Base-by-base conservation (phyloP, 306 rosid species). In the Geum urbanum region DNA sequence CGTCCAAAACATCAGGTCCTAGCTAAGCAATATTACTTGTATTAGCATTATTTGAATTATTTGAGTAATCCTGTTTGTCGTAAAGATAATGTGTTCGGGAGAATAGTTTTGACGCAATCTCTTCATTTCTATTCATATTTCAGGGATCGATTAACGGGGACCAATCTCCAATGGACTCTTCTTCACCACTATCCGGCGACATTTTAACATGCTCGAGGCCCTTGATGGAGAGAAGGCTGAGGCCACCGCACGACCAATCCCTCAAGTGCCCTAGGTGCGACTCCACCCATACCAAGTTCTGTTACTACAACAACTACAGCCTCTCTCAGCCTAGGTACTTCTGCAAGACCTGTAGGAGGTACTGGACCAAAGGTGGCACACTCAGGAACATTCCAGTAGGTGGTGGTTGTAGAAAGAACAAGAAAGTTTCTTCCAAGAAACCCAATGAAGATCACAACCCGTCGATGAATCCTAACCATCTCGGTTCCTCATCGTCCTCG, bases 291-390 rank as follows among this genome's bases (percentile, higher is more conserved):
- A 95, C 99, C 75, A 95, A 95, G 67, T 95, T 95, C 74, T 95
- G 99, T 58, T 95, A 95, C 88, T 95, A 95, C 92, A 95, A 95
- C 88, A 95, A 95, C 69, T 95, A 95, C 74, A 95, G 99, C 47
- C 99, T 95, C 79, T 52, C 99, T 18, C 99, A 95, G 79, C 99
- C 97, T 7, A 80, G 97, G 79, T 95, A 95, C 83, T 95, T 95
- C 46, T 95, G 99, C 95, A 95, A 95, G 76, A 83, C 99, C 1
- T 95, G 97, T 54, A 74, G 99, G 39, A 79, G 99, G 87, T 95
- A 95, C 75, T 95, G 99, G 99, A 95, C 99, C 32, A 87, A 91
- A 79, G 99, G 99, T 0, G 99, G 99, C 4, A 95, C 97, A 24
- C 95, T 95, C 2, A 76, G 99, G 24, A 95, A 95, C 91, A 91